Conservation (phyloP, 1,284 basidiomycete species). For the Ceratobasidium sp. region DNA sequence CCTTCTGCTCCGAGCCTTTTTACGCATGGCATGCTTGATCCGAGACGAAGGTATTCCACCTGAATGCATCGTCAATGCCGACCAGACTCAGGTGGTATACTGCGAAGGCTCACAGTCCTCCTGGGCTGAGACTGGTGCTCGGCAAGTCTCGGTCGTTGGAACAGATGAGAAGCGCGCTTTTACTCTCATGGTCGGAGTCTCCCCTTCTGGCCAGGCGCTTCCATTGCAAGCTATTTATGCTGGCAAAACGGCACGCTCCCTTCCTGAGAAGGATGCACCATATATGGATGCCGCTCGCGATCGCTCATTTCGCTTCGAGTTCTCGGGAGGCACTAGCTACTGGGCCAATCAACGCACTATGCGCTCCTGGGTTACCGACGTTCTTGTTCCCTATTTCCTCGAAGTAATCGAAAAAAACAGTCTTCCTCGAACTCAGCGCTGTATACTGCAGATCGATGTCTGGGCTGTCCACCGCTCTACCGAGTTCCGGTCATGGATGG, state of each 20-base stretch:
- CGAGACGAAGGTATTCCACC: conserved; percentile 16
- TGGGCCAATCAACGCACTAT: background rate
- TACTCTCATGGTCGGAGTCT: conserved; percentile 17
- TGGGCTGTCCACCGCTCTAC: conserved; percentile 59
- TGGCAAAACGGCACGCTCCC: background rate
- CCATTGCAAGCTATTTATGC: conserved; percentile 38
- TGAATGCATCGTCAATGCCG: conserved; percentile 25
- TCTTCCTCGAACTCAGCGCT: conserved; percentile 19
- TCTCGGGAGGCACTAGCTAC: conserved; percentile 46
- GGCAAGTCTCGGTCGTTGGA: conserved; percentile 33
- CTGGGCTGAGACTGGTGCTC: conserved; percentile 9
- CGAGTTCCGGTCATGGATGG: conserved; percentile 57
- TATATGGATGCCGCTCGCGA: conserved; percentile 49
- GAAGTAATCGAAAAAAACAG: conserved; percentile 46
- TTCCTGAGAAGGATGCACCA: background rate
- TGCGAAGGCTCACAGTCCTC: background rate
- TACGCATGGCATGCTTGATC: background rate
- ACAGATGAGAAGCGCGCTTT: conserved; percentile 35
- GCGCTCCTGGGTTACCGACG: background rate
- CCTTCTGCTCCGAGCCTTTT: conserved; percentile 1
- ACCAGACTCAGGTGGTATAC: conserved; percentile 39
- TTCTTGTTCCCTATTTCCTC: conserved; percentile 57
- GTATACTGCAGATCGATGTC: conserved; percentile 56
- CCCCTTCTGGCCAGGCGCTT: conserved; percentile 7
- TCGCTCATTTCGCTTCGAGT: conserved; percentile 54